Evolutionary conservation across 768 basidiomycete genomes (phyloP).

Genomic region (Russula brevipes): DNA sequence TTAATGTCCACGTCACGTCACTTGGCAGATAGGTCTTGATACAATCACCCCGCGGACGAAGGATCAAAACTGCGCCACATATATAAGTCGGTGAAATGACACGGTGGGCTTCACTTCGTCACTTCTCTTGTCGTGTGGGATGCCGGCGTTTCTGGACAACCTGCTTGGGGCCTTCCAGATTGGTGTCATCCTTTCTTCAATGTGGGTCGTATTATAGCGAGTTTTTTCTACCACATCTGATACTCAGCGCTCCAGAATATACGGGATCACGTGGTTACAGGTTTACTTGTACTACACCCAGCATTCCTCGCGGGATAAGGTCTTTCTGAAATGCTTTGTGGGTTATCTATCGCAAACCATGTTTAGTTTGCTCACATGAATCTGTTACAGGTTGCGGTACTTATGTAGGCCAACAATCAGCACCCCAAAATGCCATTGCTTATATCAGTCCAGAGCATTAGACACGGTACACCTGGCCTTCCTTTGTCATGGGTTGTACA

Average conservation of each 20-base stretch:
- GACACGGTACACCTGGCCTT: constrained; percentile 8
- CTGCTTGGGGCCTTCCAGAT: constrained; percentile 12
- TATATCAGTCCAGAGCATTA: not conserved
- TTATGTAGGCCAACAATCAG: not conserved
- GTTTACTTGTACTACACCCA: constrained; percentile 16
- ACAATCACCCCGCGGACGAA: no score
- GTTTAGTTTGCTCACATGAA: not conserved
- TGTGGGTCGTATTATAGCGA: not conserved
- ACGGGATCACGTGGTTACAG: constrained; percentile 17
- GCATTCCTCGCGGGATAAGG: constrained; percentile 5
- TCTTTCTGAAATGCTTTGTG: constrained; percentile 12
- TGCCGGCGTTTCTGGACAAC: not conserved
- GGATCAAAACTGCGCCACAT: not conserved
- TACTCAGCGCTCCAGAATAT: constrained; percentile 1
- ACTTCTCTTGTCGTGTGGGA: not conserved
- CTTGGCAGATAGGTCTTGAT: no score
- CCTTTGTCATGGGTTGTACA: constrained; percentile 13
- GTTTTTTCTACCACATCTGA: not conserved
- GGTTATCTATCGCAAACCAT: not conserved
- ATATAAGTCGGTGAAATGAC: not conserved
- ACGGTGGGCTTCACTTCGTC: not conserved
- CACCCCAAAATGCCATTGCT: not conserved
- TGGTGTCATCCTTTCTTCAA: constrained; percentile 9
- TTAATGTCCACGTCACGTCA: no score
- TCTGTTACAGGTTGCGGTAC: constrained; percentile 8